Percentiles rank a stretch among this genome's conserved stretches.
Conservation (phyloP, 441 rosid genomes). For the Brassica balearica region DNA sequence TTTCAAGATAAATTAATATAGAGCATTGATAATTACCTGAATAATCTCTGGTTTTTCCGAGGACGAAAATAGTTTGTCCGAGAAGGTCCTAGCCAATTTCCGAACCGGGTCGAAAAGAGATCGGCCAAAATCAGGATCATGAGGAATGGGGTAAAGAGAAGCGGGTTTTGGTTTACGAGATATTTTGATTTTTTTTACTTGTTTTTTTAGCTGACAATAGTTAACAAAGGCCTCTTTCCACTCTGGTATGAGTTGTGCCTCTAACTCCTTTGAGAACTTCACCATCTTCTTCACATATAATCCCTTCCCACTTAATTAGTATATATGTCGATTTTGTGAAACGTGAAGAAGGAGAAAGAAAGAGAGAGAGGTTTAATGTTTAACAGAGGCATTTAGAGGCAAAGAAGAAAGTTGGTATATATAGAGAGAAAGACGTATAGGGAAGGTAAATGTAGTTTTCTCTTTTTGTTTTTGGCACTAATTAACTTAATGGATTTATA, state of each 20-base stretch:
- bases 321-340: conserved; percentile 6
- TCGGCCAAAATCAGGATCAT: conserved; percentile 48
- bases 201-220: conserved; percentile 90
- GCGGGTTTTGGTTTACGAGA: conserved; percentile 52
- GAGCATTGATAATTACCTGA: conserved; percentile 54
- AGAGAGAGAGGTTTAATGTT: conserved; percentile 19
- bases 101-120: conserved; percentile 70
- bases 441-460: conserved; percentile 36
- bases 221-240: conserved; percentile 97
- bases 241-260: conserved; percentile 96
- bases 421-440: conserved; percentile 52
- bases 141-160: conserved; percentile 44
- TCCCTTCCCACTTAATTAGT: conserved; percentile 18
- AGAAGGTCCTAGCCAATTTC: conserved; percentile 43
- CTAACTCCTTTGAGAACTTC: conserved; percentile 95
- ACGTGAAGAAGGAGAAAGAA: conserved; percentile 14
- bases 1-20: background rate
- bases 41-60: conserved; percentile 53
- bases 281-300: conserved; percentile 61
- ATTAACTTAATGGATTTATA: conserved; percentile 29
- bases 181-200: conserved; percentile 74
- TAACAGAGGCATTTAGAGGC: conserved; percentile 40
- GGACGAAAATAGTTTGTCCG: conserved; percentile 32
- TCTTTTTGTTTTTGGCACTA: conserved; percentile 23
- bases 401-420: conserved; percentile 41